These are phyloP conservation scores for Blattamonas nauphoetae DNA, from an alignment of 78 protist species.

Conservation along the genomic window DNA sequence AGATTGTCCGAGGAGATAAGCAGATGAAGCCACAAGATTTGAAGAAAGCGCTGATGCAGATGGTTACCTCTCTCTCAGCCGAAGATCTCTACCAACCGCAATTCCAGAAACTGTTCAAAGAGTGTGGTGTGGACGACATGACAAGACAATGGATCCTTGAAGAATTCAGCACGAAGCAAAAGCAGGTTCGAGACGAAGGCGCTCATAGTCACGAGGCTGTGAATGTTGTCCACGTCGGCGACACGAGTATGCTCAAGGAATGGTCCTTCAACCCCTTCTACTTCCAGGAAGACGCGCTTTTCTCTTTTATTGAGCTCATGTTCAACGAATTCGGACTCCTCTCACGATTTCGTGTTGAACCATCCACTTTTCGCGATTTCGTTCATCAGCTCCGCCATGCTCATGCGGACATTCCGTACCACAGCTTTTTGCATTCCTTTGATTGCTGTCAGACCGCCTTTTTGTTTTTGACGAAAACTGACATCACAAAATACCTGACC, in stretches of 20 bases:
- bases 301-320: not conserved
- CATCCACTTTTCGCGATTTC: not conserved
- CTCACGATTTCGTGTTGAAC: not conserved
- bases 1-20: not conserved
- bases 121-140: not conserved
- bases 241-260: slow-evolving; percentile 2
- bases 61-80: slow-evolving; percentile 5
- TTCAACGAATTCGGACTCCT: slow-evolving; percentile 10
- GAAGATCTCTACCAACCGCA: not conserved
- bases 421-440: slow-evolving; percentile 70
- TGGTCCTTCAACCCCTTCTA: slow-evolving; percentile 1
- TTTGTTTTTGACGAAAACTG: slow-evolving; percentile 21
- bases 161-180: not conserved
- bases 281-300: not conserved
- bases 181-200: not conserved
- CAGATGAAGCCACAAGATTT: not conserved
- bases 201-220: not conserved
- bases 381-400: not conserved
- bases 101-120: not conserved
- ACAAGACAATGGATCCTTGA: not conserved
- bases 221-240: not conserved
- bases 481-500: slow-evolving; percentile 33
- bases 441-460: slow-evolving; percentile 61
- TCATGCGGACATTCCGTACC: slow-evolving; percentile 52
- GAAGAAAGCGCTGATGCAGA: slow-evolving; percentile 8